phyloP scores from a whole-genome alignment of 192 early-diverging fungal genomes.

The Coemansia sp. region DNA sequence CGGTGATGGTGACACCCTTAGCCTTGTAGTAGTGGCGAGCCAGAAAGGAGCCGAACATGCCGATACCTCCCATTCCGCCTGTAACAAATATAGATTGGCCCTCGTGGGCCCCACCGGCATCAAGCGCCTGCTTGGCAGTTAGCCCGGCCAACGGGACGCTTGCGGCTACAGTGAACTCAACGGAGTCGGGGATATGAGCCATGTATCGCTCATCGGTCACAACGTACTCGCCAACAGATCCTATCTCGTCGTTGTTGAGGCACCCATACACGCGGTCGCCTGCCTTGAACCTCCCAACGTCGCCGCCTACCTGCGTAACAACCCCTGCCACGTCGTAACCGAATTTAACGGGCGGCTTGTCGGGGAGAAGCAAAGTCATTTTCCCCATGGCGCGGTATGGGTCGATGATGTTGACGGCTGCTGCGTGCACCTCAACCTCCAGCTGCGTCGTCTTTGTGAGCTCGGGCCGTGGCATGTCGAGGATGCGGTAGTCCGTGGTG shows the following conservation, averaged over 20 bases:
- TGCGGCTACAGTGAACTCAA: slow-evolving; percentile 54
- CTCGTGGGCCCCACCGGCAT: slow-evolving; percentile 16
- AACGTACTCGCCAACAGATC: slow-evolving; percentile 43
- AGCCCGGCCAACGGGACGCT: slow-evolving; percentile 57
- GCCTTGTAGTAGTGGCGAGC: slow-evolving; percentile 51
- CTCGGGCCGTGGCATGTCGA: slow-evolving; percentile 6
- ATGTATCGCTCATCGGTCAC: slow-evolving; percentile 27
- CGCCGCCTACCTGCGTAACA: slow-evolving; percentile 41
- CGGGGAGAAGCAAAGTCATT: slow-evolving; percentile 32
- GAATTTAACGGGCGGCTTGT: slow-evolving; percentile 47
- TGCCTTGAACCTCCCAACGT: slow-evolving; percentile 39
- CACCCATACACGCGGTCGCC: slow-evolving; percentile 60
- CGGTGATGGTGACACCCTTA: slow-evolving; percentile 56
- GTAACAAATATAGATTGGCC: slow-evolving; percentile 53
- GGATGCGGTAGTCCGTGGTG: slow-evolving; percentile 16
- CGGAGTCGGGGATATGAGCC: slow-evolving; percentile 30
- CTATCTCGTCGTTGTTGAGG: slow-evolving; percentile 13
- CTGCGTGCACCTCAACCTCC: slow-evolving; percentile 50
- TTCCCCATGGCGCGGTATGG: slow-evolving; percentile 54
- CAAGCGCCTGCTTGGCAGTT: slow-evolving; percentile 58
- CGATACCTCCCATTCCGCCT: slow-evolving; percentile 62
- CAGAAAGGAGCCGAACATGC: slow-evolving; percentile 55
- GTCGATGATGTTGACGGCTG: slow-evolving; percentile 61
- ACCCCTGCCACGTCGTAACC: slow-evolving; percentile 61
- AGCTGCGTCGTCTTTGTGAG: slow-evolving; percentile 22